These are phyloP conservation scores for Ensete ventricosum DNA, from an alignment of 176 grass and related monocot genomes.

Conservation along the genomic window DNA sequence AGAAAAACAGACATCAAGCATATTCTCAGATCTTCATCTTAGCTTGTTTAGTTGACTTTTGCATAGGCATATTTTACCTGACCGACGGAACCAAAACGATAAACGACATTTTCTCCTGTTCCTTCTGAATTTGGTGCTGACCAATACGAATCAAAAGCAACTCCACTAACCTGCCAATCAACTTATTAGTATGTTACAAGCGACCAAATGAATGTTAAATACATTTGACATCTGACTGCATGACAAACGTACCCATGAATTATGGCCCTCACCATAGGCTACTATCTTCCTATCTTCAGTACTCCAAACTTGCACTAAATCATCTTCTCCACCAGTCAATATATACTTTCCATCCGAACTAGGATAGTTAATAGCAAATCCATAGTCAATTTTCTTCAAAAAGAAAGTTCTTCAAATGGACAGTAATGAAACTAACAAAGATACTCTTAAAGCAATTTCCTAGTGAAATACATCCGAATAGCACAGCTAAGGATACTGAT, in stretches of 20 bases:
- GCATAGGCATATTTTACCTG: constrained; percentile 35
- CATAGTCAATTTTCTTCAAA: background rate
- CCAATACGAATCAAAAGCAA: constrained; percentile 92
- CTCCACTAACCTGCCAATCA: constrained; percentile 71
- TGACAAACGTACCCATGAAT: constrained; percentile 68
- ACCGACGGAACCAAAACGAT: constrained; percentile 90
- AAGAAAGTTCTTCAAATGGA: background rate
- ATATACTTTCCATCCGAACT: constrained; percentile 86
- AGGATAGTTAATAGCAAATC: constrained; percentile 16
- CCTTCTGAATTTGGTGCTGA: constrained; percentile 72
- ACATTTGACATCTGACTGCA: background rate
- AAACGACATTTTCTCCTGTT: constrained; percentile 64
- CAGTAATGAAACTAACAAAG: background rate
- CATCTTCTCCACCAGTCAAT: constrained; percentile 86
- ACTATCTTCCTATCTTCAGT: constrained; percentile 91
- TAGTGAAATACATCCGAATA: background rate
- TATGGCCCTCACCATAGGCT: constrained; percentile 92
- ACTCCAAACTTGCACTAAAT: constrained; percentile 98
- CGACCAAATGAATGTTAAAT: background rate
- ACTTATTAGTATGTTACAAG: constrained; percentile 11
- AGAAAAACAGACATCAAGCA: background rate
- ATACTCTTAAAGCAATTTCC: background rate
- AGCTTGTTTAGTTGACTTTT: background rate
- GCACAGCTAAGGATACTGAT: background rate
- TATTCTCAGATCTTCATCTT: background rate